Evolutionary conservation across 257 asterid genomes (phyloP), one percentile per base, ranked within the genome.

Genomic region (Fraxinus excelsior): DNA sequence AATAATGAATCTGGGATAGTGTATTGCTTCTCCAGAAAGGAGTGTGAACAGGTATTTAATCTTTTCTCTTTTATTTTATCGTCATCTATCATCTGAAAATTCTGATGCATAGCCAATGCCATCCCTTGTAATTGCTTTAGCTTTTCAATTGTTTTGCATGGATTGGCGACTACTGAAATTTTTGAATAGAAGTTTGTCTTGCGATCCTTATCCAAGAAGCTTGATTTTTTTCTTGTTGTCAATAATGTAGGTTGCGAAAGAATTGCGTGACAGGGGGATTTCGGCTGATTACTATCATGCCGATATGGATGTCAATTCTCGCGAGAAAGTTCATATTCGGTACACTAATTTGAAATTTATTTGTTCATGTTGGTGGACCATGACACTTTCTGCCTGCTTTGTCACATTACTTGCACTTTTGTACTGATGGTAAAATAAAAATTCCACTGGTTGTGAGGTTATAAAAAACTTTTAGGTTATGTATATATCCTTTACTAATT

Each of bases 21-120:
- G 26, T 95, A 95, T 86, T 95, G 99, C 86, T 95, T 95, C 87
- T 91, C 99, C 78, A 90, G 99, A 67, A 95, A 91, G 89, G 99
- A 95, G 84, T 95, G 99, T 64, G 99, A 95, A 82, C 99, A 91
- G 96, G 99, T 93, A 80, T 58, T 58, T 71, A 23, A 58, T 72
- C 60, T 72, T 83, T 62, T 49, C 70, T 74, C 35, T 70, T 38
- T 38, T 70, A 53, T 56, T 60, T 23, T 29, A 64, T 80, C 64
- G 38, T 49, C 32, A 37, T 74, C 35, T 58, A 28, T 62, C 49
- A 29, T 72, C 58, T 18, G 56, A 76, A 51, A 67, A 73, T 51
- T 69, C 53, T 72, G 58, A 28, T 56, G 60, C 34, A 35, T 71
- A 34, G 74, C 58, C n/a, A n/a, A n/a, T n/a, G n/a, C n/a, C 46